Evolutionary conservation across 192 early-diverging fungal species (phyloP).

Genomic region (Coemansia sp.): DNA sequence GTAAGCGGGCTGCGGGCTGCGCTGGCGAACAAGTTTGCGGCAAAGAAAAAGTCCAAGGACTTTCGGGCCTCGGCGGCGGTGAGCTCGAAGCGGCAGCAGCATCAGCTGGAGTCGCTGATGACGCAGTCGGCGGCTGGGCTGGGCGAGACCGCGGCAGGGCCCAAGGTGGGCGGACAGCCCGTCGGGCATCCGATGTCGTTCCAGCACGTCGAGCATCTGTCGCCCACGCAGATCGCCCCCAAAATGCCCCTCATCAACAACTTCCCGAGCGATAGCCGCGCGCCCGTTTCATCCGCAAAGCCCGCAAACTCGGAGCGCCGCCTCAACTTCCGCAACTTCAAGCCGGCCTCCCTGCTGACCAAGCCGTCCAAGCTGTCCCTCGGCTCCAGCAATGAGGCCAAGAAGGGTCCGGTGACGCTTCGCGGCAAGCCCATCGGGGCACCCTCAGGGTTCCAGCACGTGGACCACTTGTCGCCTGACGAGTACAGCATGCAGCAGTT

Average conservation of each 20-base stretch:
- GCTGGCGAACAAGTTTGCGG: conserved; percentile 39
- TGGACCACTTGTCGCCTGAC: conserved; percentile 39
- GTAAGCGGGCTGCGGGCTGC: conserved; percentile 36
- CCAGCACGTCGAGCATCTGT: conserved; percentile 51
- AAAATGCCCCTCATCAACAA: conserved; percentile 39
- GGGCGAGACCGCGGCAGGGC: conserved; percentile 10
- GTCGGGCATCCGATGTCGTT: conserved; percentile 50
- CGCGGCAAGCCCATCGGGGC: conserved; percentile 39
- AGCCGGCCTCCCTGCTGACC: conserved; percentile 38
- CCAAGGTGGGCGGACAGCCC: conserved; percentile 40
- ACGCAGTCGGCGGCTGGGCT: conserved; percentile 19
- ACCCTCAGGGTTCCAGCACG: conserved; percentile 43
- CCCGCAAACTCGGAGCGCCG: conserved; percentile 12
- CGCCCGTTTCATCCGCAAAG: conserved; percentile 2
- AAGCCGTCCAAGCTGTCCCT: conserved; percentile 28
- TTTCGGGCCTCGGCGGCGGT: conserved; percentile 24
- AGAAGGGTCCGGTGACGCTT: conserved; percentile 13
- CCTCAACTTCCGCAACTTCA: conserved; percentile 42
- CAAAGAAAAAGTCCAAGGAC: conserved; percentile 45
- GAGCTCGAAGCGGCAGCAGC: conserved; percentile 48
- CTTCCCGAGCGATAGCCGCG: background rate
- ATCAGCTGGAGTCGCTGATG: conserved; percentile 47
- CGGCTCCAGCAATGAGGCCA: background rate
- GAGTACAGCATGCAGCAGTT: conserved; percentile 47
- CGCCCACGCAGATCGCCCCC: conserved; percentile 32